Conservation (phyloP, 2,329 filamentous ascomycete genomes). For the Paecilomyces fulvus region DNA sequence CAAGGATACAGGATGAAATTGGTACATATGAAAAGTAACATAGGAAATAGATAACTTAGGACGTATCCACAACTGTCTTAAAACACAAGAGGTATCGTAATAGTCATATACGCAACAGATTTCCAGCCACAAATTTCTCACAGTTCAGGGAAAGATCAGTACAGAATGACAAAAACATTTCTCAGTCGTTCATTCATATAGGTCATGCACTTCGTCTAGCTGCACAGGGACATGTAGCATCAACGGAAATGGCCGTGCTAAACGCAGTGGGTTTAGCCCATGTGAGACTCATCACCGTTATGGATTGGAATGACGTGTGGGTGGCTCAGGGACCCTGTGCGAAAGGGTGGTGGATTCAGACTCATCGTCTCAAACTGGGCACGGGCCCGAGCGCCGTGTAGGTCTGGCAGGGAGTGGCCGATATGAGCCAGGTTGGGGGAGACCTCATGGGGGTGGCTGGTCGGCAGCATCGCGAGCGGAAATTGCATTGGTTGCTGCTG, state of each 20-base stretch:
- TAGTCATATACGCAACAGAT: background rate
- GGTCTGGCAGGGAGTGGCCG: slow-evolving; percentile 5
- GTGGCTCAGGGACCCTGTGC: slow-evolving; percentile 23
- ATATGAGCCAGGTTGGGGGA: slow-evolving; percentile 5
- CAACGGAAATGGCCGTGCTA: background rate
- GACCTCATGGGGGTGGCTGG: slow-evolving; percentile 18
- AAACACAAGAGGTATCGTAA: background rate
- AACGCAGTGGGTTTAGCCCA: background rate
- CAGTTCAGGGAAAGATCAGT: background rate
- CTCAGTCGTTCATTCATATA: background rate
- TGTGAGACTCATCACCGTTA: background rate
- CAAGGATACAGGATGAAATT: background rate
- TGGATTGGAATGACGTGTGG: slow-evolving; percentile 10
- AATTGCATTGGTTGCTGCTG: slow-evolving; percentile 19
- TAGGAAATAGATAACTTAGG: background rate
- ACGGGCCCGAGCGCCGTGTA: slow-evolving; percentile 9
- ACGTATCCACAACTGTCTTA: background rate
- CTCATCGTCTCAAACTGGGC: slow-evolving; percentile 12
- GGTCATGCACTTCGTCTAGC: background rate
- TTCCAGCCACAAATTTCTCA: background rate
- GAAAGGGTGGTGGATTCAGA: slow-evolving; percentile 18
- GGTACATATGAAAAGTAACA: background rate
- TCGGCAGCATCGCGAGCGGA: slow-evolving; percentile 18
- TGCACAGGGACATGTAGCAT: background rate
- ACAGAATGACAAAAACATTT: background rate